Base-by-base conservation (phyloP, 768 basidiomycete species). In the Kwoniella pini region DNA sequence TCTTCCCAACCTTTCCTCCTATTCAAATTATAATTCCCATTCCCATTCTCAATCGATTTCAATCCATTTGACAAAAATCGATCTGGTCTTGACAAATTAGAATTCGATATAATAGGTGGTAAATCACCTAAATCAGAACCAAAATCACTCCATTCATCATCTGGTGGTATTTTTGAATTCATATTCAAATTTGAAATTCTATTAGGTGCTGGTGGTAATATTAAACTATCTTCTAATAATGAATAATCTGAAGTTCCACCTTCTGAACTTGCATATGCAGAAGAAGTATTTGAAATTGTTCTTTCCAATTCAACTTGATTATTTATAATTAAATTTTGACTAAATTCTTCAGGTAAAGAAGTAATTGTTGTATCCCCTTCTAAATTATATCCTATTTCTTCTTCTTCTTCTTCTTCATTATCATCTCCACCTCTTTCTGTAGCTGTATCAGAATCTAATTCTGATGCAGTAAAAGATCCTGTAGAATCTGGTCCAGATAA, bases 241-340 rank as follows among this genome's bases (percentile, higher is more conserved):
- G 48, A 50, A 49, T 54, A 65, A 12, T 70, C 72, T 19, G 67
- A 69, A 40, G 40, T 64, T 3, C 58, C 66, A 19, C 65, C 71
- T 39, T 64, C 63, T 12, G 69, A 63, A 40, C 52, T 60, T 30
- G 69, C 71, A 54, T 70, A 73, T 30, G 53, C 46, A 17, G 72
- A 74, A 11, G 71, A 73, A 10, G 55, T 36, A 45, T 65, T 49
- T 28, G 71, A 73, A 17, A 50, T 21, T 1, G 51, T 54, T 19
- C 69, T 39, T 30, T 61, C 31, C 10, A 67, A 36, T 6, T 19
- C 6, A 24, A 50, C n/a, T n/a, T n/a, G n/a, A n/a, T n/a, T n/a
- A n/a, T n/a, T n/a, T 42, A 50, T 10, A 31, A 4, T 21, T 17
- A 55, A 28, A 7, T 53, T 28, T 19, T 15, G 33, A 15, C 27